A percentile compares a stretch with the other conserved stretches of the same genome.
Conservation (phyloP, 2,329 filamentous ascomycete genomes). For the Oidium heveae region DNA sequence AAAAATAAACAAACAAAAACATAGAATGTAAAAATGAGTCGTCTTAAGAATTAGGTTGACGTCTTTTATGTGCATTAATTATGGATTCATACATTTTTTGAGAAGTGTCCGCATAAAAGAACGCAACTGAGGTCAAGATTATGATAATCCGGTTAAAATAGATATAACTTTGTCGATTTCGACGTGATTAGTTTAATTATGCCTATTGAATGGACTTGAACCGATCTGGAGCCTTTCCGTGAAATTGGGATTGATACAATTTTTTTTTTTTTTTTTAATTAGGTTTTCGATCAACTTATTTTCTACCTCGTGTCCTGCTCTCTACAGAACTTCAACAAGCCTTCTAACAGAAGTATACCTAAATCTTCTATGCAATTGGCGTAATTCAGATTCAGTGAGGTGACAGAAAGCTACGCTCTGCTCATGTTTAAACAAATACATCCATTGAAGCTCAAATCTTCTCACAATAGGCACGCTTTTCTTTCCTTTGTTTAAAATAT, state of each 20-base stretch:
- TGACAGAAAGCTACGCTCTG: not conserved
- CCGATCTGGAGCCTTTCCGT: not conserved
- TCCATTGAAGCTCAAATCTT: not conserved
- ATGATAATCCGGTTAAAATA: no score
- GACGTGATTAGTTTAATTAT: no score
- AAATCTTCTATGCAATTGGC: not conserved
- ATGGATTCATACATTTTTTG: no score
- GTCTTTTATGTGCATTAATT: no score
- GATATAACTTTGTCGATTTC: no score
- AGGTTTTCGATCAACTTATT: not conserved
- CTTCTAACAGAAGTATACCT: not conserved
- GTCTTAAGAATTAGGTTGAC: no score
- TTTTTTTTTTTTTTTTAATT: no score
- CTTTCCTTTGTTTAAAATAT: not conserved
- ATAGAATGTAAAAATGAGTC: no score
- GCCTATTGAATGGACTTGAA: slow-evolving; percentile 1
- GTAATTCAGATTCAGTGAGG: not conserved
- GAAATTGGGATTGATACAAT: not conserved
- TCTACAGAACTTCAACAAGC: not conserved
- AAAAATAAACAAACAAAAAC: no score
- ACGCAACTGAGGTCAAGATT: no score
- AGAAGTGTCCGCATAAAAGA: no score
- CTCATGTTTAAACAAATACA: no score
- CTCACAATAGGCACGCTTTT: not conserved
- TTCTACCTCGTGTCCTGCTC: not conserved